These are phyloP conservation scores for Serendipita sp. DNA, from an alignment of 768 basidiomycete genomes.

Conservation along the genomic window DNA sequence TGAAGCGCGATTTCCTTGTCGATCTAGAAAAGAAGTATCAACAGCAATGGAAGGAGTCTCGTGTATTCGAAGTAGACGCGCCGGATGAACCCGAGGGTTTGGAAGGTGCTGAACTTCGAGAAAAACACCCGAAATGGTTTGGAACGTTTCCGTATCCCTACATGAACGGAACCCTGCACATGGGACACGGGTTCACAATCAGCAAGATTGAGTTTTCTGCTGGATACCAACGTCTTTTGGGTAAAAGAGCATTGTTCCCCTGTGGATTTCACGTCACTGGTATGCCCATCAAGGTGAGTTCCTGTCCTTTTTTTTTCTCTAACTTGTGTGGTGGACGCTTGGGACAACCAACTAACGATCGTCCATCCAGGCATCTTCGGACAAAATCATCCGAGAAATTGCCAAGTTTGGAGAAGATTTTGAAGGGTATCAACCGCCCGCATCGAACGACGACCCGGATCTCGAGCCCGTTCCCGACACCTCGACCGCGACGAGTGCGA, in stretches of 20 bases:
- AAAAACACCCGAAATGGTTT: slow-evolving; percentile 89
- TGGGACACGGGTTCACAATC: slow-evolving; percentile 96
- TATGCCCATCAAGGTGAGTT: slow-evolving; percentile 92
- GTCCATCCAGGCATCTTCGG: slow-evolving; percentile 62
- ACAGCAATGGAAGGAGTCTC: slow-evolving; percentile 57
- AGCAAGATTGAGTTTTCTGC: slow-evolving; percentile 95
- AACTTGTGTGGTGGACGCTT: not conserved
- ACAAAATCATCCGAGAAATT: slow-evolving; percentile 95
- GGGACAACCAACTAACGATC: not conserved
- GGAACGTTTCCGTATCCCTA: slow-evolving; percentile 94
- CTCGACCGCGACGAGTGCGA: slow-evolving; percentile 25
- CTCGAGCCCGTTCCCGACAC: slow-evolving; percentile 22
- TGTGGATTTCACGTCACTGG: slow-evolving; percentile 96
- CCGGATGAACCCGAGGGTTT: slow-evolving; percentile 44
- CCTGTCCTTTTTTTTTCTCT: not conserved
- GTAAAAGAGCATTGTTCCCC: slow-evolving; percentile 91
- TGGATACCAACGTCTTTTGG: slow-evolving; percentile 88
- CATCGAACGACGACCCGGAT: slow-evolving; percentile 20
- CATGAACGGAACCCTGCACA: slow-evolving; percentile 95
- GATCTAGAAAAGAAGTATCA: slow-evolving; percentile 77
- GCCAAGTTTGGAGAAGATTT: slow-evolving; percentile 90
- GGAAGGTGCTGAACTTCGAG: slow-evolving; percentile 29
- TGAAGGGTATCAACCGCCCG: slow-evolving; percentile 40
- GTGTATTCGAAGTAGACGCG: slow-evolving; percentile 71
- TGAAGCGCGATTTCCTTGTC: slow-evolving; percentile 78